phyloP scores from a whole-genome alignment of 1,284 basidiomycete genomes.

The Pseudozyma pruni region DNA sequence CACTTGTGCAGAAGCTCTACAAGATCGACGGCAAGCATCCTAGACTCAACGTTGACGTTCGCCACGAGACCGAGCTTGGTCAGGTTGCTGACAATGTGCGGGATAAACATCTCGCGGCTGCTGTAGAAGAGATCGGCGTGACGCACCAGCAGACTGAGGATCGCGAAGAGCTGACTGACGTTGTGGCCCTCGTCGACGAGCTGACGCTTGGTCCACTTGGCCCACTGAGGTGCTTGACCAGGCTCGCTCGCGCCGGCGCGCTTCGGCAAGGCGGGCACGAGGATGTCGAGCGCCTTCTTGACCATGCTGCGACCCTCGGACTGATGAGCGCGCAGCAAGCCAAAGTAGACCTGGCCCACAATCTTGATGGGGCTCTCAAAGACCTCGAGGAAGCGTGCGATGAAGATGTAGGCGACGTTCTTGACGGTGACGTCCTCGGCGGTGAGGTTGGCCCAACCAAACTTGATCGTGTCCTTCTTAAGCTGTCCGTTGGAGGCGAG shows the following conservation, averaged over 20 bases:
- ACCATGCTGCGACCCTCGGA: constrained; percentile 81
- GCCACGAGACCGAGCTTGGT: constrained; percentile 84
- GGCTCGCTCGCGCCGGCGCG: constrained; percentile 68
- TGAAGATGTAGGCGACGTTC: constrained; percentile 90
- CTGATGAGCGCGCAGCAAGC: constrained; percentile 83
- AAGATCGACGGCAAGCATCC: constrained; percentile 72
- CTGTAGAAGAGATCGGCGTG: constrained; percentile 93
- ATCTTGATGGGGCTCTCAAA: constrained; percentile 94
- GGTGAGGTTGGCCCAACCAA: constrained; percentile 89
- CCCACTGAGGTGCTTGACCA: constrained; percentile 82
- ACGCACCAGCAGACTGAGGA: constrained; percentile 91
- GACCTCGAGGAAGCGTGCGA: constrained; percentile 91
- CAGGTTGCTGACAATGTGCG: constrained; percentile 91
- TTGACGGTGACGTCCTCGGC: constrained; percentile 89
- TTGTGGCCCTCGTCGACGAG: constrained; percentile 86
- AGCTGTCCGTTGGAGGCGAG: constrained; percentile 75
- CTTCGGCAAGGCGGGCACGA: constrained; percentile 84
- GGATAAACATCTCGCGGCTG: constrained; percentile 92
- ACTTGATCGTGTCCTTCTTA: constrained; percentile 94
- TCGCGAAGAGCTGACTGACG: constrained; percentile 83
- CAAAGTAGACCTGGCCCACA: constrained; percentile 91
- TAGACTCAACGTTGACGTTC: constrained; percentile 78
- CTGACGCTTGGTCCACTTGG: constrained; percentile 84
- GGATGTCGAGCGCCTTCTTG: constrained; percentile 86
- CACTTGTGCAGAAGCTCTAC: constrained; percentile 69